Base-by-base conservation (phyloP, 495 filamentous ascomycete genomes). In the Aspergillus egyptiacus region DNA sequence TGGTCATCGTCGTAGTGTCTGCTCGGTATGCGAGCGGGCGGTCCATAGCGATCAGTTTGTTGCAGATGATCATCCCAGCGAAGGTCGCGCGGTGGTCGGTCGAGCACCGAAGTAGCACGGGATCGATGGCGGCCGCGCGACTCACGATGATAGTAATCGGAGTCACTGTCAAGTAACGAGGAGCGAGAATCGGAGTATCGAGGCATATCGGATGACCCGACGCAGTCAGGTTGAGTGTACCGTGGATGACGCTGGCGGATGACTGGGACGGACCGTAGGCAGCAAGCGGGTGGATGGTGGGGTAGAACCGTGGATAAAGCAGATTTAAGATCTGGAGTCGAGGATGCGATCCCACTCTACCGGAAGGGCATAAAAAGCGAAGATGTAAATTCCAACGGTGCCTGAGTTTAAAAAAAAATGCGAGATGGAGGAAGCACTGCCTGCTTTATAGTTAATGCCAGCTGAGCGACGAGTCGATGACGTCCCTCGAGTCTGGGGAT, bases 11-110 rank as follows among this genome's bases (percentile, higher is more conserved):
- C 64, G 49, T 78, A 70, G 51, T 71, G 60, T 32, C 67, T 61
- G 49, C 71, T 67, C 58, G 70, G 46, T 46, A 63, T 68, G 41
- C 79, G 76, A 20, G 70, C 70, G 28, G 74, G 73, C 33, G 76
- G 76, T 9, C 77, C 78, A 55, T 70, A 78, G 24, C 75, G 69
- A 32, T 83, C 79, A 50, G 74, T 69, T 37, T 81, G 77, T 25
- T 71, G 66, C 50, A 79, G 69, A 23, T 73, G 70, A 36, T 71
- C 66, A 48, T 76, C 71, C 54, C 79, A 81, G 19, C 71, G 69
- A 11, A 44, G 19, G 17, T 78, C 75, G 36, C 68, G 53, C 13
- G 27, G 72, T 51, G 66, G 65, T 53, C 75, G 68, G 40, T 77
- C 72, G 17, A 42, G 54, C 13, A 64, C 71, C 18, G 69, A 58